phyloP scores from a whole-genome alignment of 2,329 filamentous ascomycete genomes.

The Camptophora hylomeconis region DNA sequence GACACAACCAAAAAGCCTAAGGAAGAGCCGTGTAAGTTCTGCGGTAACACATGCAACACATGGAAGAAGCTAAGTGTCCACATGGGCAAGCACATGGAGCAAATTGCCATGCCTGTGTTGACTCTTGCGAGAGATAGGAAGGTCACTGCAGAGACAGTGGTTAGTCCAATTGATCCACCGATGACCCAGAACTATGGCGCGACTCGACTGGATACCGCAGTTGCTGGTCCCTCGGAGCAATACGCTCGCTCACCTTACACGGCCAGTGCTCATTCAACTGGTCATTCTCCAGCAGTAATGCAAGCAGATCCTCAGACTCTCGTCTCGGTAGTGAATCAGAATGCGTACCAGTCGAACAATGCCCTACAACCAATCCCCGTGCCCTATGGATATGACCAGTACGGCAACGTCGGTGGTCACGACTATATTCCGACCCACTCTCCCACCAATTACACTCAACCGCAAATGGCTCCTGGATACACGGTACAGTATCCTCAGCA shows the following conservation, averaged over 20 bases:
- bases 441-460: too few relatives aligned
- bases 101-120: conserved; percentile 72
- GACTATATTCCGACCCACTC: too few relatives aligned
- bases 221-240: conserved; percentile 13
- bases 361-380: conserved; percentile 4
- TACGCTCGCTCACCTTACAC: conserved; percentile 16
- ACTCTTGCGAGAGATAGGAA: conserved; percentile 32
- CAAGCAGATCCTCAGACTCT: conserved; percentile 6
- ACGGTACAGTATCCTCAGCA: conserved; percentile 4
- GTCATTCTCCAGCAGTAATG: conserved; percentile 13
- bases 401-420: too few relatives aligned
- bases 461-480: conserved; percentile 4
- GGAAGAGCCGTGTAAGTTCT: conserved; percentile 78
- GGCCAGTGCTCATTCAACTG: conserved; percentile 17
- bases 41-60: conserved; percentile 62
- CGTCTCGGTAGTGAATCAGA: conserved; percentile 5
- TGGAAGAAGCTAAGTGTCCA: conserved; percentile 96
- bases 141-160: conserved; percentile 43
- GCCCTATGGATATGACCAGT: conserved; percentile 3
- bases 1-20: conserved; percentile 53
- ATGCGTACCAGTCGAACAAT: conserved; percentile 6
- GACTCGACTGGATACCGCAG: conserved; percentile 3
- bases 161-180: conserved; percentile 52
- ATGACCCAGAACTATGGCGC: conserved; percentile 25
- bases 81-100: conserved; percentile 86